Base-by-base conservation (phyloP, 805 yeast species). In the Maudiozyma serrabonitensis region DNA sequence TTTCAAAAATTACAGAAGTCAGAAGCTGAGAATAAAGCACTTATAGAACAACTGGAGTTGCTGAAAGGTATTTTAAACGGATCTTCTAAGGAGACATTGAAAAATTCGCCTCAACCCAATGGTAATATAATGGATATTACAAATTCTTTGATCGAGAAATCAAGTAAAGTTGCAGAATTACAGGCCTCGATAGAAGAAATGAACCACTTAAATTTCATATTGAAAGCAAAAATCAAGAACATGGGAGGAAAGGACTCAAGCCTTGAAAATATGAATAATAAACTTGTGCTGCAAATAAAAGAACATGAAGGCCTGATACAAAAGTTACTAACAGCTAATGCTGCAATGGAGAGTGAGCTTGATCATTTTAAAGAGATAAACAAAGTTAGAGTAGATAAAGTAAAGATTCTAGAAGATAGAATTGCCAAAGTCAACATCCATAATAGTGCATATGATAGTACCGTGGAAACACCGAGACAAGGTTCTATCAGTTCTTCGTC, bases 241-340 rank as follows among this genome's bases (percentile, higher is more conserved):
- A 45, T 46, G 35, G 43, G 38, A 2, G 46, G 52, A 1, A 61
- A 52, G 25, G 54, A 50, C 11, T 31, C 46, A 41, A 50, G 54
- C 19, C 45, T 57, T 39, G 60, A 59, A 42, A 45, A 54, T 2
- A 55, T 60, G 61, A 61, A 61, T 51, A n/a, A 46, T 15, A 58
- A 52, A 41, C 50, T 61, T 21, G 35, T 60, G 37, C 55, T 55
- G 12, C 60, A 58, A 49, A 50, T 59, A 23, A 52, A 56, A 9
- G 34, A 42, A 3, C 54, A 60, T 26, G 63, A 60, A 43, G 39
- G 49, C 35, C 54, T 60, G 15, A 48, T 61, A 18, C 49, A 52
- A 44, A 49, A 49, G 2, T 41, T 59, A 11, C 41, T 58, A 5
- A 47, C 52, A 2, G 37, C 53, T 6, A 58, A 57, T 37, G 49